Percentiles rank a stretch among this genome's conserved stretches.
phyloP scores from a whole-genome alignment of 2,329 filamentous ascomycete species.

The Pezicula radicicola region DNA sequence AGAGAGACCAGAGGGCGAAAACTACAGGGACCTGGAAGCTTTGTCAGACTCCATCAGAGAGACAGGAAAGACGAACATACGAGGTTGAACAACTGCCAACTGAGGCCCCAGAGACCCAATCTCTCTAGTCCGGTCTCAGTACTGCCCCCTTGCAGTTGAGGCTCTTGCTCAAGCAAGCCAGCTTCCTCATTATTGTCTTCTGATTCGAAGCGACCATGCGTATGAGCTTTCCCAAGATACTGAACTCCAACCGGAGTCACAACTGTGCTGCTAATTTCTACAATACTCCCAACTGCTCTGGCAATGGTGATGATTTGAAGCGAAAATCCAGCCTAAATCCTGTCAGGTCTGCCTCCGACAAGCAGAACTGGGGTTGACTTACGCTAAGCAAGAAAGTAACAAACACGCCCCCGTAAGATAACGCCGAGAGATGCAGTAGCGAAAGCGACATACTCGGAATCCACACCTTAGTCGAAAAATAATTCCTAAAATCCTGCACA shows the following conservation, averaged over 20 bases:
- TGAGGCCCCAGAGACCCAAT: conserved; percentile 39
- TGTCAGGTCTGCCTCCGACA: neutral
- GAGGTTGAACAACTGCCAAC: conserved; percentile 36
- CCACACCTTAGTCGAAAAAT: conserved; percentile 35
- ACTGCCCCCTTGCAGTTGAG: conserved; percentile 7
- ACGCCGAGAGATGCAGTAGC: conserved; percentile 51
- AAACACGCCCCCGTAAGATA: conserved; percentile 53
- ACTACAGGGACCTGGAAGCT: conserved; percentile 30
- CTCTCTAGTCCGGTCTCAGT: conserved; percentile 31
- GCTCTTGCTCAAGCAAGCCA: conserved; percentile 6
- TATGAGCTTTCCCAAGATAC: conserved; percentile 26
- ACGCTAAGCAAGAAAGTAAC: conserved; percentile 49
- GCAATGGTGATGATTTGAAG: conserved; percentile 44
- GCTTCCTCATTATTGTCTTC: conserved; percentile 11
- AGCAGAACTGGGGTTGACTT: neutral
- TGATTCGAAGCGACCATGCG: conserved; percentile 23
- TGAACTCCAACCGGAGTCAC: conserved; percentile 46
- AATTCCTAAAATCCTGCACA: conserved; percentile 30
- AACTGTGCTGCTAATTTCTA: conserved; percentile 52
- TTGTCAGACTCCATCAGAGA: neutral
- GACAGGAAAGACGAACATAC: conserved; percentile 22
- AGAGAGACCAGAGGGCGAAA: conserved; percentile 30
- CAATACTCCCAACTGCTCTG: conserved; percentile 41
- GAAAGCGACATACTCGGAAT: conserved; percentile 46
- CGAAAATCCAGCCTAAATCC: conserved; percentile 36